Percentiles rank a stretch among this genome's conserved stretches.
Evolutionary conservation across 768 basidiomycete species (phyloP).

Genomic region (Mycena filopes): DNA sequence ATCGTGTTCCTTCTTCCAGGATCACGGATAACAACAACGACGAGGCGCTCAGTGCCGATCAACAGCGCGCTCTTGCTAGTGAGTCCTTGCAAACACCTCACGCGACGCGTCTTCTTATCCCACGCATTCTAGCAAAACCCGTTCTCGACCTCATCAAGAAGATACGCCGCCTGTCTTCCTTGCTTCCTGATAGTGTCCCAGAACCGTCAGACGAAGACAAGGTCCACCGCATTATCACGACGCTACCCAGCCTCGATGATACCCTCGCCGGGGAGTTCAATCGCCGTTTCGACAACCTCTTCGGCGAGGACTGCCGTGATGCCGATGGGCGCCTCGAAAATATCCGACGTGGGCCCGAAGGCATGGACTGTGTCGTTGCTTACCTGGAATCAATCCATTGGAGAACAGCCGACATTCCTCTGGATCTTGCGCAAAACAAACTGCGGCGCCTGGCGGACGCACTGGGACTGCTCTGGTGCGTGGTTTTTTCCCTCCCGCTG

Average conservation of each 20-base stretch:
- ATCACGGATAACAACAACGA: too few relatives aligned
- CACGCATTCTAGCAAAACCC: too few relatives aligned
- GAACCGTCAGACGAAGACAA: constrained; percentile 14
- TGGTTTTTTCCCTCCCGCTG: neutral
- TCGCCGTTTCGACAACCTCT: constrained; percentile 31
- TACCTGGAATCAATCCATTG: constrained; percentile 28
- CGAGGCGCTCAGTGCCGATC: too few relatives aligned
- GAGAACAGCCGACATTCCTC: neutral
- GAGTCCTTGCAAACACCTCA: too few relatives aligned
- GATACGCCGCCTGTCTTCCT: too few relatives aligned
- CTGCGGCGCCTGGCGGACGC: constrained; percentile 6
- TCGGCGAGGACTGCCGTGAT: constrained; percentile 29
- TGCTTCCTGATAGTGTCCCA: neutral
- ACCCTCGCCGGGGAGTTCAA: constrained; percentile 25
- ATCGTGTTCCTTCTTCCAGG: too few relatives aligned
- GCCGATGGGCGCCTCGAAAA: constrained; percentile 20
- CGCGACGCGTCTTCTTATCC: too few relatives aligned
- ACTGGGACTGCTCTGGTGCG: neutral
- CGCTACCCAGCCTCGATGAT: constrained; percentile 13
- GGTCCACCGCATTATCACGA: constrained; percentile 23
- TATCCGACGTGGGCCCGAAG: constrained; percentile 20
- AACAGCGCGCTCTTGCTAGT: too few relatives aligned
- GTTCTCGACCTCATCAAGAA: too few relatives aligned
- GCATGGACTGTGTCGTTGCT: constrained; percentile 12
- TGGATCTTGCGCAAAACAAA: constrained; percentile 14